Percentiles rank a stretch among this genome's conserved stretches.
Evolutionary conservation across 495 filamentous ascomycete genomes (phyloP).

Genomic region (Parmelia sp.): DNA sequence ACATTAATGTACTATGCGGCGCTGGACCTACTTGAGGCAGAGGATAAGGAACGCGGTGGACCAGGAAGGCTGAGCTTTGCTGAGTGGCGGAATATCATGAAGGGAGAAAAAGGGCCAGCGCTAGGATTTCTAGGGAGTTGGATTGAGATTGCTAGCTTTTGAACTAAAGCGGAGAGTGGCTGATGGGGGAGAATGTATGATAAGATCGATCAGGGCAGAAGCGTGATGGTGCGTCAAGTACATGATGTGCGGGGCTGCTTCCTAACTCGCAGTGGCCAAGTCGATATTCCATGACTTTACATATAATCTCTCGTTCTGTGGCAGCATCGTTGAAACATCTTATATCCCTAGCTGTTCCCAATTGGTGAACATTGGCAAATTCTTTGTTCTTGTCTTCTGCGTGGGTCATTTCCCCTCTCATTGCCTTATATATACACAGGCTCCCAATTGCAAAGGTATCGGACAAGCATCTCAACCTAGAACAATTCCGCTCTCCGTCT

Average conservation of each 20-base stretch:
- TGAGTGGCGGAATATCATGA: slow-evolving; percentile 70
- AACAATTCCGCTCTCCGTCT: too few relatives aligned
- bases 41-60: slow-evolving; percentile 61
- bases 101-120: slow-evolving; percentile 50
- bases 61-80: slow-evolving; percentile 63
- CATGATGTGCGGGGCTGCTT: not conserved
- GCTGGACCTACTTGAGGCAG: slow-evolving; percentile 55
- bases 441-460: too few relatives aligned
- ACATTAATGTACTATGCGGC: slow-evolving; percentile 42
- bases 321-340: not conserved
- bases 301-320: not conserved
- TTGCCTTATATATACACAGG: too few relatives aligned
- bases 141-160: slow-evolving; percentile 74
- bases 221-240: not conserved
- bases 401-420: too few relatives aligned
- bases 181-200: not conserved
- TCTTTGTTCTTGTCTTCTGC: too few relatives aligned
- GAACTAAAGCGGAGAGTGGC: slow-evolving; percentile 4
- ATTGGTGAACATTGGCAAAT: too few relatives aligned
- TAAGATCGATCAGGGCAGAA: not conserved
- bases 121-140: slow-evolving; percentile 75
- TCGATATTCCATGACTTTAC: not conserved
- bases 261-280: not conserved
- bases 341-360: not conserved
- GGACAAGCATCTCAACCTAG: too few relatives aligned